Conservation (phyloP, 495 filamentous ascomycete species). For the Cryomyces minteri region DNA sequence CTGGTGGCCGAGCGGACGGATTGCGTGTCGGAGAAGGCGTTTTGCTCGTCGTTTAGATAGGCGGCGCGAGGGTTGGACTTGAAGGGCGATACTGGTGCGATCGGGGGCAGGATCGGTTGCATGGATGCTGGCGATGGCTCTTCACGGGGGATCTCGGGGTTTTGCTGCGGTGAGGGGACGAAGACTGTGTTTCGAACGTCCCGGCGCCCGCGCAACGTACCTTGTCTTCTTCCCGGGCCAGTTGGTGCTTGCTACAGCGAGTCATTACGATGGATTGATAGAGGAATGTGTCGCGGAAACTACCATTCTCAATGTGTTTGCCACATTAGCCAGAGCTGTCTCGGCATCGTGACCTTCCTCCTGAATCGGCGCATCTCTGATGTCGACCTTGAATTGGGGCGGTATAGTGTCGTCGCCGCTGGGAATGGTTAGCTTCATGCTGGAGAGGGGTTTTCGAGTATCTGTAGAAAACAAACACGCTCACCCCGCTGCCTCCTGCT, state of each 20-base stretch:
- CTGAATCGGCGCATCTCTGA: slow-evolving; percentile 78
- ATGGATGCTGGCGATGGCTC: slow-evolving; percentile 2
- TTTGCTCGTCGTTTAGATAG: slow-evolving; percentile 28
- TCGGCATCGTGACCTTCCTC: slow-evolving; percentile 84
- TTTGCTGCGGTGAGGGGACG: slow-evolving; percentile 10
- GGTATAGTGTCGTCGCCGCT: slow-evolving; percentile 36
- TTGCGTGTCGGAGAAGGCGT: slow-evolving; percentile 61
- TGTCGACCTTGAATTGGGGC: slow-evolving; percentile 71
- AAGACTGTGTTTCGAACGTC: slow-evolving; percentile 47
- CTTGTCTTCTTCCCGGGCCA: slow-evolving; percentile 31
- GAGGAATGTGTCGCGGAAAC: slow-evolving; percentile 8
- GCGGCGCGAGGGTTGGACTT: slow-evolving; percentile 10
- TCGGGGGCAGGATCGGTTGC: not conserved
- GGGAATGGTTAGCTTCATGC: slow-evolving; percentile 6
- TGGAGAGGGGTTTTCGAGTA: not conserved
- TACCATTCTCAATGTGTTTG: slow-evolving; percentile 63
- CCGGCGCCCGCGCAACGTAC: slow-evolving; percentile 71
- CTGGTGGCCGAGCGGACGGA: slow-evolving; percentile 76
- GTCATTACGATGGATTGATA: slow-evolving; percentile 14
- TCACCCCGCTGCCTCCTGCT: slow-evolving; percentile 50
- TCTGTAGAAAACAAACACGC: not conserved
- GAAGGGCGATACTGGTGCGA: slow-evolving; percentile 14
- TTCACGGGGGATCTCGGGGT: slow-evolving; percentile 2
- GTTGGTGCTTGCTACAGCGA: slow-evolving; percentile 33
- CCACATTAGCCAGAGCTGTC: slow-evolving; percentile 75